Evolutionary conservation across 257 asterid species (phyloP).

Genomic region (Avicennia marina): DNA sequence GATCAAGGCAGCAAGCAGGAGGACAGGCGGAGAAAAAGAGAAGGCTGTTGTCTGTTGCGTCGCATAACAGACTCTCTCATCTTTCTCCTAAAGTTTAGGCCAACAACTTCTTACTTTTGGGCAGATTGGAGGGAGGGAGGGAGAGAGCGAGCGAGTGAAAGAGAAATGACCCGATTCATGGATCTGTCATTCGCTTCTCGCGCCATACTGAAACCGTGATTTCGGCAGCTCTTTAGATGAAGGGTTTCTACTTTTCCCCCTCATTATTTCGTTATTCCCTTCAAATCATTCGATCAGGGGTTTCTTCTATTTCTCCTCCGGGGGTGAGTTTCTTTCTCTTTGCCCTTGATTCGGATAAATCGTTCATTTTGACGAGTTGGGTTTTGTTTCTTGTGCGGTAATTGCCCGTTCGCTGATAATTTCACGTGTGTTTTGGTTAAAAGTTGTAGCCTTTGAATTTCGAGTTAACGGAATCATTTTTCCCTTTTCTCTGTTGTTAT

Average conservation of each 20-base stretch:
- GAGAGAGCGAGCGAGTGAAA: slow-evolving; percentile 9
- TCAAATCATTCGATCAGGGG: slow-evolving; percentile 26
- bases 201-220: slow-evolving; percentile 22
- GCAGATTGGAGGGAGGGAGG: slow-evolving; percentile 14
- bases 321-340: slow-evolving; percentile 29
- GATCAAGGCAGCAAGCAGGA: too few species aligned
- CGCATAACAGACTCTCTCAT: slow-evolving; percentile 21
- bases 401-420: neutral
- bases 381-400: slow-evolving; percentile 1
- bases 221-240: slow-evolving; percentile 17
- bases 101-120: slow-evolving; percentile 7
- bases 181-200: slow-evolving; percentile 20
- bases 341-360: neutral
- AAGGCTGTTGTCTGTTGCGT: slow-evolving; percentile 7
- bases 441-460: slow-evolving; percentile 12
- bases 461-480: neutral
- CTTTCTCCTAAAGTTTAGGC: slow-evolving; percentile 30
- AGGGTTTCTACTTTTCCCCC: neutral
- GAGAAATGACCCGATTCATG: slow-evolving; percentile 7
- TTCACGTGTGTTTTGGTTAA: slow-evolving; percentile 8
- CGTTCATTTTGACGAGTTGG: slow-evolving; percentile 1
- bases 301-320: slow-evolving; percentile 18
- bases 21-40: neutral
- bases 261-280: neutral
- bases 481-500: neutral